A percentile compares a stretch with the other conserved stretches of the same genome.
phyloP scores from a whole-genome alignment of 2,329 filamentous ascomycete species.

The Fusarium aywerte region DNA sequence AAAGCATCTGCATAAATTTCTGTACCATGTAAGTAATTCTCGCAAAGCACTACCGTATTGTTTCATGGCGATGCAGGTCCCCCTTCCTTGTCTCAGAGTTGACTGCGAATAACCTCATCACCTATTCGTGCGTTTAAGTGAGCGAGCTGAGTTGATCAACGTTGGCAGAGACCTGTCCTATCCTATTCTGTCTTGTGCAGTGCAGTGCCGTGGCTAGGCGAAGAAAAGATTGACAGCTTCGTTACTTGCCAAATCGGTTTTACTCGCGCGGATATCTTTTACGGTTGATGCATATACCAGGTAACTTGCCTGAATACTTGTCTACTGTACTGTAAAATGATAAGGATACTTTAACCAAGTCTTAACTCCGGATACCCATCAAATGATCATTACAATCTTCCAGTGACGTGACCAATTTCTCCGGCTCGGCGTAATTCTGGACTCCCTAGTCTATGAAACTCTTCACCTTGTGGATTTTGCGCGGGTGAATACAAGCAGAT shows the following conservation, averaged over 20 bases:
- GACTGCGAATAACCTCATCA: neutral
- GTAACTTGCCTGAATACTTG: neutral
- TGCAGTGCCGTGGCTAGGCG: constrained; percentile 20
- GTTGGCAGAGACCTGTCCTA: neutral
- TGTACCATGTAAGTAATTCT: constrained; percentile 21
- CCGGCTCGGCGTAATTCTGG: constrained; percentile 26
- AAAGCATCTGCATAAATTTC: constrained; percentile 12
- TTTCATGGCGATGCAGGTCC: constrained; percentile 31
- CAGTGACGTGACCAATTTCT: constrained; percentile 30
- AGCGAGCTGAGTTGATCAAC: constrained; percentile 2
- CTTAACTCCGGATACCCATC: constrained; percentile 5
- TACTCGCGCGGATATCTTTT: constrained; percentile 18
- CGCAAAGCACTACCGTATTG: constrained; percentile 5
- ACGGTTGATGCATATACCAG: constrained; percentile 35
- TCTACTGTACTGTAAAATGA: neutral
- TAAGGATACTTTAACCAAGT: neutral
- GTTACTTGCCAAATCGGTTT: neutral
- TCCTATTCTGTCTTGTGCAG: neutral
- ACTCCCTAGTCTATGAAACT: constrained; percentile 25
- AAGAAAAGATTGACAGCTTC: constrained; percentile 16
- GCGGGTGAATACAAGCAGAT: constrained; percentile 23
- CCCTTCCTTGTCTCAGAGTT: neutral
- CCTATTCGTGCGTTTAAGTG: constrained; percentile 47
- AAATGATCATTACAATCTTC: constrained; percentile 17
- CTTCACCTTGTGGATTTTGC: constrained; percentile 20